A percentile compares a stretch with the other conserved stretches of the same genome.
Conservation (phyloP, 805 yeast genomes). For the Pichia insulana region DNA sequence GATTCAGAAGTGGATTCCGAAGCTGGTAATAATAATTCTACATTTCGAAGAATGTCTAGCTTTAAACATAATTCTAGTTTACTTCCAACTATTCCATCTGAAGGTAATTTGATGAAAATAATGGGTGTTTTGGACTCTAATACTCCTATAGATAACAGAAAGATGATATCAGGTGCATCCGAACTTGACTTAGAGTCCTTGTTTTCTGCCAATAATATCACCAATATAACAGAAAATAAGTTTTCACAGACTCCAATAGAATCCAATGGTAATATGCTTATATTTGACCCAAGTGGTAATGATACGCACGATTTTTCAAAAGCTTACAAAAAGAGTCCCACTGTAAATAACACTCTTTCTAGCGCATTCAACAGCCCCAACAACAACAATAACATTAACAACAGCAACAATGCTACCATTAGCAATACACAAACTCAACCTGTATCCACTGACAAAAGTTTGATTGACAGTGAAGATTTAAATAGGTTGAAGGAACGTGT, state of each 20-base stretch:
- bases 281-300: no score
- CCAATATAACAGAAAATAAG: not conserved
- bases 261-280: not conserved
- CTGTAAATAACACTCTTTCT: not conserved
- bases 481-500: slow-evolving; percentile 24
- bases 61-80: slow-evolving; percentile 3
- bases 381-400: not conserved
- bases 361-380: slow-evolving; percentile 1
- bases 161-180: not conserved
- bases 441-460: not conserved
- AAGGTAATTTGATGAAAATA: slow-evolving; percentile 16
- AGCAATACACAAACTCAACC: no score
- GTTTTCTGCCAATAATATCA: not conserved
- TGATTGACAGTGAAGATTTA: slow-evolving; percentile 24
- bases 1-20: slow-evolving; percentile 8
- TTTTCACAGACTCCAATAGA: not conserved
- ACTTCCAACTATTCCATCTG: slow-evolving; percentile 20
- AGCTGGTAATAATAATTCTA: not conserved
- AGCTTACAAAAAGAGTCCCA: slow-evolving; percentile 10
- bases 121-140: slow-evolving; percentile 9
- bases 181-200: slow-evolving; percentile 5
- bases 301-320: slow-evolving; percentile 10
- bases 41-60: not conserved
- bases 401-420: not conserved
- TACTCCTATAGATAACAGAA: slow-evolving; percentile 1